Base-by-base conservation (phyloP, 2,329 filamentous ascomycete species). In the Xylariaceae sp. region DNA sequence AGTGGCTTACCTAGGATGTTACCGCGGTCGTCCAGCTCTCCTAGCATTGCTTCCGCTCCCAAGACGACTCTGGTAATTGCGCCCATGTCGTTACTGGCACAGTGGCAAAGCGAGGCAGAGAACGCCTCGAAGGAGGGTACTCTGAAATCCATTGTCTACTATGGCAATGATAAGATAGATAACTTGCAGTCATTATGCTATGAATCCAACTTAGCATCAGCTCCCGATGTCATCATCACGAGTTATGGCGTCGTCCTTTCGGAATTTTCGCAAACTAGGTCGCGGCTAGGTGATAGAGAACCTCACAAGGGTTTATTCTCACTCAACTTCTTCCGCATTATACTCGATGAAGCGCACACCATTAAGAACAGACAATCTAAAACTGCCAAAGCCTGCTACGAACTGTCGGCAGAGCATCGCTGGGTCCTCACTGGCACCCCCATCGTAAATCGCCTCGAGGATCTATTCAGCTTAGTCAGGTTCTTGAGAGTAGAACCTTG, bases 381-480 rank as follows among this genome's bases (percentile, higher is more conserved):
- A 75, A 97, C 94, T 0, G 91, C 95, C 3, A 92, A 90, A 71
- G 95, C 95, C 11, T 99, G 95, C 74, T 98, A 96, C 71, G 93
- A 96, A 67, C 82, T 99, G 11, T 83, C 85, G 11, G 91, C 92
- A 1, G 84, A 86, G 37, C 94, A 98, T 76, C 86, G 95, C 58
- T 99, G 95, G 95, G 91, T 89, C 0, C 77, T 99, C 45, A 99
- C 95, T 0, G 95, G 95, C 16, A 99, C 95, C 0, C 95, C 95
- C 0, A 98, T 99, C 54, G 94, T 99, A 65, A 99, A 99, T 73
- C 88, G 92, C 39, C 81, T 99, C 0, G 94, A 98, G 72, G 95
- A 98, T 74, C 78, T 99, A 12, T 98, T 97, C 76, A 96, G 91
- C 69, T 77, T 99, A 33, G 91, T 98, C 11, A 87, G 91, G 3